Percentiles rank a stretch among this genome's conserved stretches.
phyloP scores from a whole-genome alignment of 2,329 filamentous ascomycete species.

The Pyrenophora teres region DNA sequence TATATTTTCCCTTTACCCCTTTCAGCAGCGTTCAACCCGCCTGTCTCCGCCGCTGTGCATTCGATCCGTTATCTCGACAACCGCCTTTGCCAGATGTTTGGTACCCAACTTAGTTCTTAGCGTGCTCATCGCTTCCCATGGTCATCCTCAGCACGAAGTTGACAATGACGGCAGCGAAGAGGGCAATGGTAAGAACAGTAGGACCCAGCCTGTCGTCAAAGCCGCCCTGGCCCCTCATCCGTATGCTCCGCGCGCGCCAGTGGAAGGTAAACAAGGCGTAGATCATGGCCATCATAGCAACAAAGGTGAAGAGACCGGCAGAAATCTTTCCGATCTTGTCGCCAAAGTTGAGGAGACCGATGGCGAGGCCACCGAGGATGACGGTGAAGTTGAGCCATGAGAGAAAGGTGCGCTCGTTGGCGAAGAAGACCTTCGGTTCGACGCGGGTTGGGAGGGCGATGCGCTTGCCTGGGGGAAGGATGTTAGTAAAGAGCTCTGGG shows the following conservation, averaged over 20 bases:
- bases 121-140: slow-evolving; percentile 23
- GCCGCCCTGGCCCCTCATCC: slow-evolving; percentile 86
- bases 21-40: no score
- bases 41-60: no score
- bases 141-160: slow-evolving; percentile 77
- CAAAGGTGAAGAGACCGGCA: slow-evolving; percentile 89
- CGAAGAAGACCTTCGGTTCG: slow-evolving; percentile 99
- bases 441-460: slow-evolving; percentile 97
- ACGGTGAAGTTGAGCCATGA: slow-evolving; percentile 99
- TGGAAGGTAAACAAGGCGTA: slow-evolving; percentile 96
- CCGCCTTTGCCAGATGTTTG: background rate
- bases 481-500: slow-evolving; percentile 6
- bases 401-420: slow-evolving; percentile 98
- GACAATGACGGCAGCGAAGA: slow-evolving; percentile 87
- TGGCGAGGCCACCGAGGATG: slow-evolving; percentile 92
- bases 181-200: slow-evolving; percentile 82
- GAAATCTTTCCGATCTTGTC: slow-evolving; percentile 93
- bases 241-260: slow-evolving; percentile 92
- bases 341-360: slow-evolving; percentile 97
- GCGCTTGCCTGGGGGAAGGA: slow-evolving; percentile 75
- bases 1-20: background rate
- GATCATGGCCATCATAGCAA: slow-evolving; percentile 92
- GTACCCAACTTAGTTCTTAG: slow-evolving; percentile 8
- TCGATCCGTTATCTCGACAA: background rate
- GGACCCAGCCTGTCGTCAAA: slow-evolving; percentile 97